Evolutionary conservation across 495 filamentous ascomycete species (phyloP).

Genomic region (Chaetomium tenue): DNA sequence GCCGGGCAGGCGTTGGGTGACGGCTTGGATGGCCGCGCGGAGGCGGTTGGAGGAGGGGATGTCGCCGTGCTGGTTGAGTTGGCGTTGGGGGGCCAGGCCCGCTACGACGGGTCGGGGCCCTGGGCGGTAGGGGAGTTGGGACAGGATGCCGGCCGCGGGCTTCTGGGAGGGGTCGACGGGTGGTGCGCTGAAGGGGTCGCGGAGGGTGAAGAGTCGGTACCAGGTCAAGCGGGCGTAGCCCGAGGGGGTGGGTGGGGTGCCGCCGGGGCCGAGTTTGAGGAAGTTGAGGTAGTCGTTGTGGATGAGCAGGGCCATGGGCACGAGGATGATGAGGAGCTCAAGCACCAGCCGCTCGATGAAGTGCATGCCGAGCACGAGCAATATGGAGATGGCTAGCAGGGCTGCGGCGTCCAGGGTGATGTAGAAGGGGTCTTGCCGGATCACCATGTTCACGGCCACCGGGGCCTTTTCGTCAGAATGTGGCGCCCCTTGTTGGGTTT

Average conservation of each 20-base stretch:
- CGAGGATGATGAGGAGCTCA: slow-evolving; percentile 48
- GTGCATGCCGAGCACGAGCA: slow-evolving; percentile 51
- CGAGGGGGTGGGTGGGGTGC: slow-evolving; percentile 67
- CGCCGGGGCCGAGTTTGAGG: slow-evolving; percentile 74
- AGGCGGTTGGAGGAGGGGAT: slow-evolving; percentile 53
- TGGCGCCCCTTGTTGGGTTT: slow-evolving; percentile 24
- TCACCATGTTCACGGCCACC: slow-evolving; percentile 40
- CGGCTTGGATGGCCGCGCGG: slow-evolving; percentile 46
- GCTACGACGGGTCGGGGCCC: slow-evolving; percentile 63
- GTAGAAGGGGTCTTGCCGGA: slow-evolving; percentile 50
- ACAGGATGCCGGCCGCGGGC: slow-evolving; percentile 43
- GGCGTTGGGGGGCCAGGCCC: slow-evolving; percentile 79
- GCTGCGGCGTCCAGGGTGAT: slow-evolving; percentile 49
- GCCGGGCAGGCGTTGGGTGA: slow-evolving; percentile 45
- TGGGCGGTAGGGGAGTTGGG: slow-evolving; percentile 54
- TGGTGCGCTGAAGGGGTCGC: slow-evolving; percentile 55
- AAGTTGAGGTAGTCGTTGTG: slow-evolving; percentile 76
- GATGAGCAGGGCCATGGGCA: slow-evolving; percentile 56
- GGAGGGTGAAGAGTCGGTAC: slow-evolving; percentile 56
- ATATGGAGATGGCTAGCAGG: slow-evolving; percentile 44
- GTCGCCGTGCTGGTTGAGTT: slow-evolving; percentile 63
- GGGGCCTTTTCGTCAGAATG: slow-evolving; percentile 17
- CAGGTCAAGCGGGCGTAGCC: slow-evolving; percentile 71
- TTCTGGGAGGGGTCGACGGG: slow-evolving; percentile 35
- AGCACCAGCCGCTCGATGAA: slow-evolving; percentile 45